Conservation (phyloP, 176 grass and related monocot genomes). For the Tillandsia leiboldiana region DNA sequence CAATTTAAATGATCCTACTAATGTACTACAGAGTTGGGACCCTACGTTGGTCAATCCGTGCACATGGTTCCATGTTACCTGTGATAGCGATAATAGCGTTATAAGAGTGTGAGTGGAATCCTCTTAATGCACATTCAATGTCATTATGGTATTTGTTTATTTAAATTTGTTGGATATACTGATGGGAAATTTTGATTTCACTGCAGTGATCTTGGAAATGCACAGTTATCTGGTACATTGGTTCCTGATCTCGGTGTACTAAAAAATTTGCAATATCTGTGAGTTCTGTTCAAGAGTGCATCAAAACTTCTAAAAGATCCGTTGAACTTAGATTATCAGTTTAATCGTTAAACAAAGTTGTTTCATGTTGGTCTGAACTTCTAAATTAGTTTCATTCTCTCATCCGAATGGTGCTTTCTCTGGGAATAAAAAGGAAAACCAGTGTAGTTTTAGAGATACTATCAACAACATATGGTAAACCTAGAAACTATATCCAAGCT, state of each 20-base stretch:
- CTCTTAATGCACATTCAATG: neutral
- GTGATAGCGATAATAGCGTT: slow-evolving; percentile 54
- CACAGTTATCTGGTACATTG: slow-evolving; percentile 50
- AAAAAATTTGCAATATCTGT: slow-evolving; percentile 75
- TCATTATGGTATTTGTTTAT: neutral
- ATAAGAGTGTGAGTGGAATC: slow-evolving; percentile 55
- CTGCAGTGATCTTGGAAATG: slow-evolving; percentile 74
- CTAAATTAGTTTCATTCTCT: no score
- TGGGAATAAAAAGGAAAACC: no score
- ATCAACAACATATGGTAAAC: no score
- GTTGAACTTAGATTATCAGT: neutral
- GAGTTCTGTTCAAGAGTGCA: slow-evolving; percentile 24
- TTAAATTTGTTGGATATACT: neutral
- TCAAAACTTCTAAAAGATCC: neutral
- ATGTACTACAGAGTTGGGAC: slow-evolving; percentile 74
- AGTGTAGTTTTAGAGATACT: no score
- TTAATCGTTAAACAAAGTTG: neutral
- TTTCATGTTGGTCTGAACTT: neutral
- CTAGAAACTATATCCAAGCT: no score
- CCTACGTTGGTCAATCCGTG: slow-evolving; percentile 59
- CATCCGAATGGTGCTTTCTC: no score
- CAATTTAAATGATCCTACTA: slow-evolving; percentile 46
- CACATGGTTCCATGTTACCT: slow-evolving; percentile 81
- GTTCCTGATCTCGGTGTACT: slow-evolving; percentile 50
- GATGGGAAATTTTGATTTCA: slow-evolving; percentile 7